Evolutionary conservation across 495 filamentous ascomycete genomes (phyloP).

Genomic region (Neurospora cerealis): DNA sequence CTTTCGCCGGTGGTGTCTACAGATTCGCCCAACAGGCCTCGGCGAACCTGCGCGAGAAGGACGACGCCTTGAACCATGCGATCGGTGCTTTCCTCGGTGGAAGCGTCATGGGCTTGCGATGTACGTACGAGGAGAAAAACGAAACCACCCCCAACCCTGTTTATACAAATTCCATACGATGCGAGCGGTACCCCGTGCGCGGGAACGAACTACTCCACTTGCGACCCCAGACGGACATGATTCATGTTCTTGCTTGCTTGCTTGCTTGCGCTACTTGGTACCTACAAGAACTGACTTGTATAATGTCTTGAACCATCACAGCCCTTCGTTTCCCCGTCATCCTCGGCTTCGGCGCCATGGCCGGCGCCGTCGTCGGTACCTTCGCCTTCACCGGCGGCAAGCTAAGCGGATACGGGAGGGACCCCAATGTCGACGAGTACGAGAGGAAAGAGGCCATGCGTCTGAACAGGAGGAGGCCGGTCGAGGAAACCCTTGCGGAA

Average conservation of each 20-base stretch:
- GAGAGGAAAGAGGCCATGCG: conserved; percentile 67
- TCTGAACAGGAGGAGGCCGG: conserved; percentile 61
- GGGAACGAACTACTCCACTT: background rate
- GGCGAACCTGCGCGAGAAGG: conserved; percentile 37
- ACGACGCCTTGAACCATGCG: conserved; percentile 30
- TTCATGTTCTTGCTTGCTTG: background rate
- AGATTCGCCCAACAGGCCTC: conserved; percentile 49
- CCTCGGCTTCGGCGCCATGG: conserved; percentile 61
- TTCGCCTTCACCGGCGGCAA: conserved; percentile 75
- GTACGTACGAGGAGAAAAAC: conserved; percentile 15
- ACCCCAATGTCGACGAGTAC: conserved; percentile 63
- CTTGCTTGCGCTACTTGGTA: background rate
- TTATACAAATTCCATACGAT: background rate
- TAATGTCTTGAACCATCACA: background rate
- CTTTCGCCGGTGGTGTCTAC: conserved; percentile 71
- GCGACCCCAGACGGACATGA: background rate
- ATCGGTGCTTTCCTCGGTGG: conserved; percentile 31
- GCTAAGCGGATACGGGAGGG: conserved; percentile 42
- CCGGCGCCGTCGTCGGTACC: conserved; percentile 53
- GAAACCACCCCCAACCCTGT: background rate
- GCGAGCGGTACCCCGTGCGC: background rate
- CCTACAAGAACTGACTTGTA: conserved; percentile 17
- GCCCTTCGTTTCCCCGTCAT: conserved; percentile 70
- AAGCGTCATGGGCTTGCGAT: conserved; percentile 25
- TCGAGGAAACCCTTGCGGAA: conserved; percentile 72